These are phyloP conservation scores for Cladophialophora bantiana DNA, from an alignment of 2,329 filamentous ascomycete species.

Conservation along the genomic window DNA sequence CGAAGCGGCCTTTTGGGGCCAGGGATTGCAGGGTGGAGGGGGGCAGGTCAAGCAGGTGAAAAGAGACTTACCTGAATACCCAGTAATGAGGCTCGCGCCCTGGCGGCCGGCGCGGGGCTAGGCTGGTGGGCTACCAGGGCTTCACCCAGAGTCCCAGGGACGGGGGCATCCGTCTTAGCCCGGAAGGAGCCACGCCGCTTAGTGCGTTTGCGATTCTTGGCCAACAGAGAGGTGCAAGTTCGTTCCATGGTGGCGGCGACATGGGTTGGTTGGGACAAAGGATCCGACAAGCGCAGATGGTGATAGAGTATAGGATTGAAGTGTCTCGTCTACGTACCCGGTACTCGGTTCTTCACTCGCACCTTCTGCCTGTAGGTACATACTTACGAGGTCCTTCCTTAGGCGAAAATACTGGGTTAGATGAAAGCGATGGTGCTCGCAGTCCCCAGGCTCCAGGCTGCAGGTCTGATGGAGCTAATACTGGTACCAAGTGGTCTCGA, in stretches of 20 bases:
- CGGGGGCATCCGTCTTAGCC: constrained; percentile 5
- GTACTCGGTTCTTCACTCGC: too few species aligned
- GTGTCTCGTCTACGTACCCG: too few species aligned
- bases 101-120: neutral
- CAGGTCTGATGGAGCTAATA: constrained; percentile 21
- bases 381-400: too few species aligned
- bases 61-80: neutral
- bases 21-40: constrained; percentile 18
- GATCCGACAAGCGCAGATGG: too few species aligned
- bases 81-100: neutral
- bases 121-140: too few species aligned
- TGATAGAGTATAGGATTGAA: too few species aligned
- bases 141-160: neutral
- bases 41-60: neutral
- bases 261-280: neutral
- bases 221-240: neutral
- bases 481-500: too few species aligned
- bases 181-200: neutral
- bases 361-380: too few species aligned
- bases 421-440: too few species aligned
- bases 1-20: constrained; percentile 9
- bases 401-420: too few species aligned
- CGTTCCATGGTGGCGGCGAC: neutral
- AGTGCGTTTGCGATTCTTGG: neutral
- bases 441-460: neutral